A percentile compares a stretch with the other conserved stretches of the same genome.
These are phyloP conservation scores for Zymoseptoria passerinii DNA, from an alignment of 2,329 filamentous ascomycete genomes.

Conservation along the genomic window DNA sequence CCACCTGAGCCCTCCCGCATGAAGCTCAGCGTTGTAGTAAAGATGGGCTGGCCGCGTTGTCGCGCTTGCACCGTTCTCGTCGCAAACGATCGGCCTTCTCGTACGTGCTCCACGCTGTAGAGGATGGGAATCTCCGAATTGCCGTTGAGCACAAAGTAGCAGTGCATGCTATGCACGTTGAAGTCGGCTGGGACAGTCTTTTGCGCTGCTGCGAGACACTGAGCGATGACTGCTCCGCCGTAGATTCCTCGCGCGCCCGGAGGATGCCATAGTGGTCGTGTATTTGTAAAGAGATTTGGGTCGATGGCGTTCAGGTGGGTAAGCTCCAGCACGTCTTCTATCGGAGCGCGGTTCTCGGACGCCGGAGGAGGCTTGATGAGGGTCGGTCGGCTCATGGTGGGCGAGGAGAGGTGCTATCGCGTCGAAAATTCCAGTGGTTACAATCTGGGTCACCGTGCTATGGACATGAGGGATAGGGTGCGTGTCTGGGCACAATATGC, in stretches of 20 bases:
- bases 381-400: constrained; percentile 23
- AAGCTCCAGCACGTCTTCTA: constrained; percentile 84
- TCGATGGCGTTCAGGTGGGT: constrained; percentile 69
- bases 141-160: constrained; percentile 94
- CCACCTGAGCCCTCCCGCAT: constrained; percentile 56
- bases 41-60: constrained; percentile 81
- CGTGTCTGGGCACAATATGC: neutral
- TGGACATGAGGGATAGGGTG: neutral
- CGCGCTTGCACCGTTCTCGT: constrained; percentile 94
- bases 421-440: neutral
- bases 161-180: constrained; percentile 91
- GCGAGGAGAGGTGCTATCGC: neutral
- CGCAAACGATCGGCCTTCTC: constrained; percentile 80
- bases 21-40: constrained; percentile 91
- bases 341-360: constrained; percentile 64
- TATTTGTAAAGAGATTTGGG: constrained; percentile 89
- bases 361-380: constrained; percentile 67
- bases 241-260: constrained; percentile 88
- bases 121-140: constrained; percentile 77
- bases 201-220: constrained; percentile 81
- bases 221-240: constrained; percentile 87
- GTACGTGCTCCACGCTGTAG: constrained; percentile 90
- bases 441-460: neutral
- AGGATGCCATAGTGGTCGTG: constrained; percentile 83
- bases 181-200: constrained; percentile 75